phyloP scores from a whole-genome alignment of 148 eudicot genomes.

The Limonium bicolor region DNA sequence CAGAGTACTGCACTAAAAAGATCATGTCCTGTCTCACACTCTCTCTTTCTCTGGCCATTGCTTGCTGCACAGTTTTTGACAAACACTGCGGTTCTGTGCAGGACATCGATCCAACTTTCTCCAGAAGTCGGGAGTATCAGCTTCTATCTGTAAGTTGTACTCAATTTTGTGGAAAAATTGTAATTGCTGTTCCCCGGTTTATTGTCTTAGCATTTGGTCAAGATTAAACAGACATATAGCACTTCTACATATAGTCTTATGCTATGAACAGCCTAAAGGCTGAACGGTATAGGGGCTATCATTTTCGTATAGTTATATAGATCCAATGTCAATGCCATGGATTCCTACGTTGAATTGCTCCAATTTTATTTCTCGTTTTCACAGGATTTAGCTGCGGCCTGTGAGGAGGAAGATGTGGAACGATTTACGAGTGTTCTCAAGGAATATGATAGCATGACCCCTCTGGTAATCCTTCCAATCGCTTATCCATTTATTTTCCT shows the following conservation, averaged over 20 bases:
- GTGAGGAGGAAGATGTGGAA: slow-evolving; percentile 15
- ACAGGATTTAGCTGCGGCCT: slow-evolving; percentile 21
- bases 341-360: not conserved
- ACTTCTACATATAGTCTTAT: too few species aligned
- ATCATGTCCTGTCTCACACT: too few species aligned
- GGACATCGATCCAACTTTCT: slow-evolving; percentile 22
- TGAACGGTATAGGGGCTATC: too few species aligned
- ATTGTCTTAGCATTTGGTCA: too few species aligned
- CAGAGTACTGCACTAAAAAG: not conserved
- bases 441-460: slow-evolving; percentile 32
- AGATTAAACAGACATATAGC: too few species aligned
- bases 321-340: not conserved
- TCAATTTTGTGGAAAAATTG: not conserved
- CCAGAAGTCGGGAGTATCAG: slow-evolving; percentile 19
- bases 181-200: not conserved
- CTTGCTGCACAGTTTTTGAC: too few species aligned
- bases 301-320: not conserved
- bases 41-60: too few species aligned
- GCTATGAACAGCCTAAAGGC: too few species aligned
- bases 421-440: slow-evolving; percentile 21
- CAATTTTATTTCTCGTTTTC: not conserved
- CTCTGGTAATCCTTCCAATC: slow-evolving; percentile 15
- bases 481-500: too few species aligned
- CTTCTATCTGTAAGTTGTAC: slow-evolving; percentile 17
- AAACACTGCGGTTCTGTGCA: slow-evolving; percentile 4